phyloP scores from a whole-genome alignment of 2,329 filamentous ascomycete species.

The Fusarium haematococcum region DNA sequence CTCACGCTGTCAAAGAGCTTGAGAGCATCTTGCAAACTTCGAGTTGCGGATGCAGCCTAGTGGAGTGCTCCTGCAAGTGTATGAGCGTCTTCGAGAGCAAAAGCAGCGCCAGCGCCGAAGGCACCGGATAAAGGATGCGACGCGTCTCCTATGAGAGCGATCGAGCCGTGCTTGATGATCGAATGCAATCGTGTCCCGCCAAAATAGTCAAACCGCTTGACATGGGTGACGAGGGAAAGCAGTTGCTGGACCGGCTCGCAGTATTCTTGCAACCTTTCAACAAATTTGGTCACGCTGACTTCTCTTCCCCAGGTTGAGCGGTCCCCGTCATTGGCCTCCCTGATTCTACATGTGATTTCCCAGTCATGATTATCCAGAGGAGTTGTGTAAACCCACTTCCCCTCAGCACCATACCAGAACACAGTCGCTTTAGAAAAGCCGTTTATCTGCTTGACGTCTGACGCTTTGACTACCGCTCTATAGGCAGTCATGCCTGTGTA shows the following conservation, averaged over 20 bases:
- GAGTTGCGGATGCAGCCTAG: background rate
- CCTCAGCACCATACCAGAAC: too few relatives aligned
- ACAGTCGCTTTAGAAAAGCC: too few relatives aligned
- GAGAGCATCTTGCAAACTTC: background rate
- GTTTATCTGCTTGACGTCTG: too few relatives aligned
- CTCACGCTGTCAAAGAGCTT: background rate
- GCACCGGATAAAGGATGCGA: conserved; percentile 64
- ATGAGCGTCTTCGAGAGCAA: conserved; percentile 47
- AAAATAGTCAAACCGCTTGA: background rate
- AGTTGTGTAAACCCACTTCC: too few relatives aligned
- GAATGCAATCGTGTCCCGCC: background rate
- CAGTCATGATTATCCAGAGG: too few relatives aligned
- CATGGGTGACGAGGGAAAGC: background rate
- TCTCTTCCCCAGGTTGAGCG: too few relatives aligned
- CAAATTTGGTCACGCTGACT: too few relatives aligned
- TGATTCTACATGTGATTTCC: too few relatives aligned
- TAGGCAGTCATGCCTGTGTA: background rate
- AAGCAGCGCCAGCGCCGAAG: conserved; percentile 53
- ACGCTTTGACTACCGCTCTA: background rate
- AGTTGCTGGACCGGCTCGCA: too few relatives aligned
- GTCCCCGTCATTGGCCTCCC: too few relatives aligned
- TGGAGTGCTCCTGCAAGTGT: background rate
- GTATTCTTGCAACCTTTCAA: too few relatives aligned
- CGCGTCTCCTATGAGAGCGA: conserved; percentile 64
- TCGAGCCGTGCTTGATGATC: background rate